Evolutionary conservation across 176 grass and related monocot genomes (phyloP).

Genomic region (Juncus inflexus): DNA sequence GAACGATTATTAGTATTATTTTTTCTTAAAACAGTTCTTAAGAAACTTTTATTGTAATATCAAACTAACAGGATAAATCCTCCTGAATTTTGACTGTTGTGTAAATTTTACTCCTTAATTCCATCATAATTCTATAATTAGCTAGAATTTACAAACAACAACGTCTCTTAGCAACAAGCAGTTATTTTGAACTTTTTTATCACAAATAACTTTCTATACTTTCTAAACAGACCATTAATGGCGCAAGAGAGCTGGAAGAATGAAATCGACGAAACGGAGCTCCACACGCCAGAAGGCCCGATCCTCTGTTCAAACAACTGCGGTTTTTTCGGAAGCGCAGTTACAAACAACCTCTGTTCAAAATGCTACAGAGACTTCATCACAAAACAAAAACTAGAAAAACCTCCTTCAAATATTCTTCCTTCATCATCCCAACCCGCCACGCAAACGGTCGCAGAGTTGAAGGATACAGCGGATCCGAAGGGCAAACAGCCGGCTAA

Average conservation of each 20-base stretch:
- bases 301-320: conserved; percentile 59
- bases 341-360: conserved; percentile 52
- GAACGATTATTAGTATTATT: not conserved
- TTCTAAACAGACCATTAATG: conserved; percentile 28
- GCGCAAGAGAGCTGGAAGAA: conserved; percentile 50
- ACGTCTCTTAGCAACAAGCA: no score
- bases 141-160: not conserved
- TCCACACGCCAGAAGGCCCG: conserved; percentile 38
- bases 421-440: conserved; percentile 6
- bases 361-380: conserved; percentile 53
- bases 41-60: no score
- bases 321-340: conserved; percentile 57
- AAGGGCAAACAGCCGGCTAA: conserved; percentile 33
- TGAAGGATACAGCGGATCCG: conserved; percentile 4
- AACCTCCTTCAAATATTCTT: conserved; percentile 8
- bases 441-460: not conserved
- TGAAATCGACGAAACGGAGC: conserved; percentile 43
- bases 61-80: no score
- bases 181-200: no score
- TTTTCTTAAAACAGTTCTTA: no score
- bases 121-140: no score
- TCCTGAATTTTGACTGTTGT: no score
- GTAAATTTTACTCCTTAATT: no score
- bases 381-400: conserved; percentile 13
- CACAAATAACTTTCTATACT: no score